Conservation (phyloP, 345 rosid species). For the Acer campestre region DNA sequence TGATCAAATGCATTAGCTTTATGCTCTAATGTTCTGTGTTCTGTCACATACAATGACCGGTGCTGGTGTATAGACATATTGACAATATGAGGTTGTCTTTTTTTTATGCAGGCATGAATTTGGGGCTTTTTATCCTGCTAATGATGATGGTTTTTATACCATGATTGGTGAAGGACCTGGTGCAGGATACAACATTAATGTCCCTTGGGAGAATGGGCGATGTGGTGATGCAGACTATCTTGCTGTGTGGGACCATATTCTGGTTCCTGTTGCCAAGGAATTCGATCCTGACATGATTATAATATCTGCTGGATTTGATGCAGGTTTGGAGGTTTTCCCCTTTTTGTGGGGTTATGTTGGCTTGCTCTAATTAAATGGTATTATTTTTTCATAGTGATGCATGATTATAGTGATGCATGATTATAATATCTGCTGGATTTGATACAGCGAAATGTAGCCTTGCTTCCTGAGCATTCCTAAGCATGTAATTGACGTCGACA, state of each 20-base stretch:
- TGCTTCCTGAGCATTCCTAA: not conserved
- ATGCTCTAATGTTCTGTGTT: not conserved
- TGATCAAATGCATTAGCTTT: not conserved
- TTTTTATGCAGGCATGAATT: conserved; percentile 70
- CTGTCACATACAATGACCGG: not conserved
- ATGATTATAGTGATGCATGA: too few relatives aligned
- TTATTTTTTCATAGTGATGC: not conserved
- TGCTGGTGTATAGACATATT: not conserved
- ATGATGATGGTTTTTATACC: conserved; percentile 74
- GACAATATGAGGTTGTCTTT: conserved; percentile 12
- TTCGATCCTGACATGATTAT: conserved; percentile 79
- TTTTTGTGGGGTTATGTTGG: not conserved
- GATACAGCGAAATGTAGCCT: not conserved
- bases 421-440: too few relatives aligned
- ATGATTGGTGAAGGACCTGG: conserved; percentile 94
- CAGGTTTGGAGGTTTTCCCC: conserved; percentile 53
- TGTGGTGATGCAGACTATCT: conserved; percentile 94
- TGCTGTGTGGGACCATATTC: conserved; percentile 89
- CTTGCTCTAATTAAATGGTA: not conserved
- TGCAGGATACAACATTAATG: conserved; percentile 89
- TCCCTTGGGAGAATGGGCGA: conserved; percentile 86
- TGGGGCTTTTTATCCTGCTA: conserved; percentile 82
- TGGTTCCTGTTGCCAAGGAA: conserved; percentile 80
- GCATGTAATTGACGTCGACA: not conserved
- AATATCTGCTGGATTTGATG: conserved; percentile 94